Base-by-base conservation (phyloP, 2,329 filamentous ascomycete genomes). In the Microsporum canis region DNA sequence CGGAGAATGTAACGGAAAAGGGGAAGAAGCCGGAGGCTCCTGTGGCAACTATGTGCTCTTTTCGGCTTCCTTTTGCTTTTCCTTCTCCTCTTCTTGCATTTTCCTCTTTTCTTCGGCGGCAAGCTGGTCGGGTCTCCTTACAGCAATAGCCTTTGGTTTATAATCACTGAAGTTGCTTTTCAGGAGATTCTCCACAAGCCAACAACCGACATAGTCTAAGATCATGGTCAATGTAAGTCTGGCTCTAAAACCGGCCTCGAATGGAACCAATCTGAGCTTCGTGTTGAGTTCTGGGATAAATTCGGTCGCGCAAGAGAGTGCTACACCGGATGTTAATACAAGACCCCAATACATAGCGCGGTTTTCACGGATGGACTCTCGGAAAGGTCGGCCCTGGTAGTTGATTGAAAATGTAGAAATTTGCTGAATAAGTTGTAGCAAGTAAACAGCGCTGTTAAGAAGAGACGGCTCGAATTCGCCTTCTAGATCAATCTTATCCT, bases 381-480 rank as follows among this genome's bases (percentile, higher is more conserved):
- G 89, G 87, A 99, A 99, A 10, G 94, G 94, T 7, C 94, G 88
- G 62, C 94, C 94, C 76, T 99, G 94, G 79, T 99, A 99, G 80
- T 99, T 99, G 80, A 99, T 96, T 63, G 94, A 91, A 70, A 99
- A 99, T 2, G 94, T 99, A 29, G 91, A 96, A 71, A 99, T 96
- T 75, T 99, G 94, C 76, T 99, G 94, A 74, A 99, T 97, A 58
- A 99, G 85, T 71, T 97, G 94, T 45, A 99, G 84, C 31, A 99
- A 88, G 75, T 97, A 99, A 68, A 99, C 89, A 61, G 94, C 94
- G 56, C 88, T 94, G 80, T 99, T 99, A 72, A 99, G 86, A 6
- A 99, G 84, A 4, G 91, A 96, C 1, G 94, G 94, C 66, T 86
- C 79, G 71, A 99, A 99, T 67, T 97, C 92, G 67, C 91, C 90